Percentiles rank a stretch among this genome's conserved stretches.
Evolutionary conservation across 352 stramenopile genomes (phyloP).

Genomic region (Thalassiosira sp.): DNA sequence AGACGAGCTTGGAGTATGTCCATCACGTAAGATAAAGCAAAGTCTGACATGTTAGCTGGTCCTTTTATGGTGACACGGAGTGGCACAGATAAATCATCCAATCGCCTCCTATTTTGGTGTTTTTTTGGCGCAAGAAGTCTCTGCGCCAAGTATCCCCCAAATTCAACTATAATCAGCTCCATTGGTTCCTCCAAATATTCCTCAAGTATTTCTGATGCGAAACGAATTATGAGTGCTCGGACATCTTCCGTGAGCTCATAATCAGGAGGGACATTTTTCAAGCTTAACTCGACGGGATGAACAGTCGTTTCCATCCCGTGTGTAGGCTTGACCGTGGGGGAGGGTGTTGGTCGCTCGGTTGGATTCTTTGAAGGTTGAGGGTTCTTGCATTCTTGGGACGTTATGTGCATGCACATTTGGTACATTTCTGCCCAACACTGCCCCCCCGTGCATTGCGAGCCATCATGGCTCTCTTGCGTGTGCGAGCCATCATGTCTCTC

Average conservation of each 20-base stretch:
- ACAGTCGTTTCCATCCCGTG: neutral
- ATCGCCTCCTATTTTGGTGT: neutral
- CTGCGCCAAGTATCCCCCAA: neutral
- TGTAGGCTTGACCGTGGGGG: neutral
- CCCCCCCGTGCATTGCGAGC: neutral
- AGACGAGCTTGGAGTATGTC: neutral
- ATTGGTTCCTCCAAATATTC: neutral
- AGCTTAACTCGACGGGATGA: neutral
- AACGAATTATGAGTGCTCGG: neutral
- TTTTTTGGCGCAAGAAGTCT: too few relatives aligned
- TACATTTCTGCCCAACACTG: neutral
- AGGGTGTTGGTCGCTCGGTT: neutral
- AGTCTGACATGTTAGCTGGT: neutral
- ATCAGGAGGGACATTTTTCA: neutral
- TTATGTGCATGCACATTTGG: neutral
- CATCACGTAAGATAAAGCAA: slow-evolving; percentile 7
- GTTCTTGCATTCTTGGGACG: neutral
- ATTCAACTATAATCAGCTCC: neutral
- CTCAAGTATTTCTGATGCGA: neutral
- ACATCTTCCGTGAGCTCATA: neutral
- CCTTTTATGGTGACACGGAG: neutral
- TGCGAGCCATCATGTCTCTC: too few relatives aligned
- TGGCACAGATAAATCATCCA: neutral
- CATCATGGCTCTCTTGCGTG: too few relatives aligned
- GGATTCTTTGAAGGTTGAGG: neutral